Conservation (phyloP, 208 protist species). For the Zelonia costaricensis region DNA sequence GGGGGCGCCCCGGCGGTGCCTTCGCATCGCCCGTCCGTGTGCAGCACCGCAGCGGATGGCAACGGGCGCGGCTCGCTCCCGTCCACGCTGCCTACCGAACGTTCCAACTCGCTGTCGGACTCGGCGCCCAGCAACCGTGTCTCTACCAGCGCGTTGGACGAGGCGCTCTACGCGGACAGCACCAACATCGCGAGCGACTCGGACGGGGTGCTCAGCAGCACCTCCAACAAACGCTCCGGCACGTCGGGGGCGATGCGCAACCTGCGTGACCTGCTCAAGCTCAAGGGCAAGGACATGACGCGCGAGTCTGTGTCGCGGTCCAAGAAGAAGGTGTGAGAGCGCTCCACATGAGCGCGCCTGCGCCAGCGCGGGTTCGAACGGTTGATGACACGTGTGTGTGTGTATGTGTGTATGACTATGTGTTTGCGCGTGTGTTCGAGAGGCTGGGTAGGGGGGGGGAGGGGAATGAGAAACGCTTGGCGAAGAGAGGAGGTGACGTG, state of each 20-base stretch:
- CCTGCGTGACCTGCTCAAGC: conserved; percentile 33
- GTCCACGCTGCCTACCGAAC: too few relatives aligned
- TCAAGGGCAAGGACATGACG: conserved; percentile 49
- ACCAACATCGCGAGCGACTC: conserved; percentile 8
- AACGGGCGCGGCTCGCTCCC: too few relatives aligned
- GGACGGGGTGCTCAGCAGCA: conserved; percentile 6
- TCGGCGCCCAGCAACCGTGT: not conserved
- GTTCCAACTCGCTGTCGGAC: too few relatives aligned
- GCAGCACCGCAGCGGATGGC: too few relatives aligned
- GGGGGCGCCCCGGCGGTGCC: too few relatives aligned
- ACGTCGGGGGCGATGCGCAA: conserved; percentile 15
- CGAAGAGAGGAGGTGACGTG: not conserved
- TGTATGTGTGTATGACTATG: too few relatives aligned
- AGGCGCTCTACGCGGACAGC: not conserved
- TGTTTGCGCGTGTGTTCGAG: too few relatives aligned
- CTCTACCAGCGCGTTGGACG: not conserved
- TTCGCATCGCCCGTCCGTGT: too few relatives aligned
- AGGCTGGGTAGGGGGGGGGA: too few relatives aligned
- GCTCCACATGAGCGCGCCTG: not conserved
- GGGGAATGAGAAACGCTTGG: not conserved
- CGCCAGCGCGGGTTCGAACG: too few relatives aligned
- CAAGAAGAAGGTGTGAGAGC: conserved; percentile 18
- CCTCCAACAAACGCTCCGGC: not conserved
- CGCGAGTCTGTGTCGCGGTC: conserved; percentile 30
- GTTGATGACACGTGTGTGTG: too few relatives aligned